Evolutionary conservation across 1,284 basidiomycete species (phyloP).

Genomic region (Chiua sp.): DNA sequence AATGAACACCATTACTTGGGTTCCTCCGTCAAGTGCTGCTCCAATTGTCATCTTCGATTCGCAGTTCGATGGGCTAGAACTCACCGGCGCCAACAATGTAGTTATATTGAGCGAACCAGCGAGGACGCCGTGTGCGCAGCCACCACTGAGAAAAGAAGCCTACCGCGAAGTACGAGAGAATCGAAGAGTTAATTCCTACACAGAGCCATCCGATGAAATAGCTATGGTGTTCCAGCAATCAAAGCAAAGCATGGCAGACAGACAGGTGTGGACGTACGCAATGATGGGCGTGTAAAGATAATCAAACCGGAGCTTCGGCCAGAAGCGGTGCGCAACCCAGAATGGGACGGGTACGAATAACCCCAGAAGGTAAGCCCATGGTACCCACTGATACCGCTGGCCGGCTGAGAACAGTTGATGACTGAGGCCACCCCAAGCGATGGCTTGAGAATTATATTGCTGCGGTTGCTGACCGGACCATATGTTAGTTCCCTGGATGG

Average conservation of each 20-base stretch:
- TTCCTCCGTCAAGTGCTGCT: slow-evolving; percentile 61
- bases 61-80: neutral
- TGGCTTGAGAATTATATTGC: slow-evolving; percentile 63
- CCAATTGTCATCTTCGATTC: slow-evolving; percentile 10
- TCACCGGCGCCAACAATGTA: slow-evolving; percentile 51
- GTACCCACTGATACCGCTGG: slow-evolving; percentile 63
- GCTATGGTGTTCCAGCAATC: slow-evolving; percentile 26
- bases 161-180: slow-evolving; percentile 50
- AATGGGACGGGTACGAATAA: slow-evolving; percentile 59
- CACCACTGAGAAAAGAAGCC: slow-evolving; percentile 63
- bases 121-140: slow-evolving; percentile 59
- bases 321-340: slow-evolving; percentile 53
- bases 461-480: slow-evolving; percentile 66
- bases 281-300: slow-evolving; percentile 53
- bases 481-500: slow-evolving; percentile 56
- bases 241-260: neutral
- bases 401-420: slow-evolving; percentile 58
- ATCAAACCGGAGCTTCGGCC: slow-evolving; percentile 45
- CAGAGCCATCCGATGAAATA: slow-evolving; percentile 49
- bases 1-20: slow-evolving; percentile 73
- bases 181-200: slow-evolving; percentile 57
- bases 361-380: slow-evolving; percentile 60
- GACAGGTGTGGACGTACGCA: slow-evolving; percentile 32
- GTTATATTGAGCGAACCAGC: slow-evolving; percentile 58
- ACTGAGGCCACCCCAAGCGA: slow-evolving; percentile 69